Base-by-base conservation (phyloP, 306 rosid genomes). In the Vigna hirtella region DNA sequence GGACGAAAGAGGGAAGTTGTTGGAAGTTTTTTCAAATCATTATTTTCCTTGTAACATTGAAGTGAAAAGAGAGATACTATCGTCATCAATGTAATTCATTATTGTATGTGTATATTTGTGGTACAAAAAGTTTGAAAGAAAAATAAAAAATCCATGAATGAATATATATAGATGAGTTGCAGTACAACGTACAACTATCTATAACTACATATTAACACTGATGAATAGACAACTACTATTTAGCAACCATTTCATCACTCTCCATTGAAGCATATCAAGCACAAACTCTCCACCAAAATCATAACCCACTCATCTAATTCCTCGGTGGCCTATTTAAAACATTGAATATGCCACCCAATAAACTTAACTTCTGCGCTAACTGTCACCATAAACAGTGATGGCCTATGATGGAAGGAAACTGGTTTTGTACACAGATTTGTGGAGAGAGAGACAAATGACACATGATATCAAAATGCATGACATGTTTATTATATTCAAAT, bases 241-340 rank as follows among this genome's bases (percentile, higher is more conserved):
- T 36, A 8, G 4, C 51, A 65, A 64, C 49, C 17, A 36, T 65
- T 34, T 65, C 50, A 65, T 40, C 51, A 17, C 49, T 4, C 3
- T 63, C 50, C 28, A 64, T 17, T 17, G 14, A 64, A 38, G 26
- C 48, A n/a, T 34, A 34, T n/a, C 9, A 36, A 64, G 28, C 9
- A n/a, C 1, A 64, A 45, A 64, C 11, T 64, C 17, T 64, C 70
- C 70, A 36, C 48, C 70, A 36, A 64, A 42, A 26, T 42, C 6
- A 20, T 18, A 1, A 18, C 72, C 34, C 47, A 66, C 72, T 32
- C 45, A 66, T 9, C 72, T 22, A 66, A 42, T 11, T 42, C 53
- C 53, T 42, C 36, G 53, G 72, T 18, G 72, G 18, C 18, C 2
- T 66, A 66, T 18, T 42, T 66, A 66, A 66, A 66, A 43, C 53